Percentiles rank a stretch among this genome's conserved stretches.
phyloP scores from a whole-genome alignment of 2,329 filamentous ascomycete species.

The Fusarium bulbicola region DNA sequence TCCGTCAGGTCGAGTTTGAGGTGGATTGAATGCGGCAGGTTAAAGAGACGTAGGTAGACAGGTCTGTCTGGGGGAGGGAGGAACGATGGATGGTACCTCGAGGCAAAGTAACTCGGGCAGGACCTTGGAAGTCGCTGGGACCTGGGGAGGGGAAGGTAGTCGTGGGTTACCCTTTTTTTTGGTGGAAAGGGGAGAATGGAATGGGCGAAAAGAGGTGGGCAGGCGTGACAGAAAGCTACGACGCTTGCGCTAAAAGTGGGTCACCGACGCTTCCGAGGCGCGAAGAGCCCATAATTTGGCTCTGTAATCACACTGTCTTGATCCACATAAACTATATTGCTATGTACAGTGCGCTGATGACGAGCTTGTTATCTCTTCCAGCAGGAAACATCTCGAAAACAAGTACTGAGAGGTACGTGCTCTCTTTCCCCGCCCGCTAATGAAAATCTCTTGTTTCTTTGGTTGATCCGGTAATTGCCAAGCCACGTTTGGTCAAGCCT shows the following conservation, averaged over 20 bases:
- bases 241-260: slow-evolving; percentile 32
- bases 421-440: slow-evolving; percentile 13
- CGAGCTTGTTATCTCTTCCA: slow-evolving; percentile 5
- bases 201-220: slow-evolving; percentile 43
- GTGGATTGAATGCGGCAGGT: slow-evolving; percentile 28
- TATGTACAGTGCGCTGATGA: slow-evolving; percentile 11
- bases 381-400: slow-evolving; percentile 31
- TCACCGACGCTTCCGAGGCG: slow-evolving; percentile 9
- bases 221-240: slow-evolving; percentile 42
- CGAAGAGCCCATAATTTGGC: not conserved
- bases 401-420: slow-evolving; percentile 39
- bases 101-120: slow-evolving; percentile 52
- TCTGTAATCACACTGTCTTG: not conserved
- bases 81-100: slow-evolving; percentile 50
- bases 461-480: slow-evolving; percentile 20
- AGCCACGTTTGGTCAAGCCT: slow-evolving; percentile 31
- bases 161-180: slow-evolving; percentile 49
- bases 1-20: slow-evolving; percentile 32
- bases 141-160: slow-evolving; percentile 45
- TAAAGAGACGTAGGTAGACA: not conserved
- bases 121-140: slow-evolving; percentile 45
- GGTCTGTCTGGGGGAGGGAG: slow-evolving; percentile 37
- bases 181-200: slow-evolving; percentile 45
- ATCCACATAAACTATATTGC: rapidly evolving
- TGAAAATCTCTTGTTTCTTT: slow-evolving; percentile 18